phyloP scores from a whole-genome alignment of 805 yeast genomes.

The Suhomyces tanzawaensis region DNA sequence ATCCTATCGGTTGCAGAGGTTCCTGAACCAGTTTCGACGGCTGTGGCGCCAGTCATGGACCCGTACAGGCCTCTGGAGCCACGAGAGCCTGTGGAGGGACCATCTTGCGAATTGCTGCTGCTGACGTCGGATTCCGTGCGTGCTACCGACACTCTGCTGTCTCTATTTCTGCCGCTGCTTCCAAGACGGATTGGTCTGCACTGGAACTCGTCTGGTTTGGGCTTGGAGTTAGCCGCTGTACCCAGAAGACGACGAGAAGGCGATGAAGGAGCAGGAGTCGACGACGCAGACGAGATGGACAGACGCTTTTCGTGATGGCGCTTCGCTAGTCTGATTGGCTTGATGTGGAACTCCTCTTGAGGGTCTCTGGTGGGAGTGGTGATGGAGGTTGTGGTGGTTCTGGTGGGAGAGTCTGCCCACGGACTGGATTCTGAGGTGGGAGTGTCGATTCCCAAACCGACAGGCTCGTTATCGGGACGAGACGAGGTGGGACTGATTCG shows the following conservation, averaged over 20 bases:
- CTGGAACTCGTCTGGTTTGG: slow-evolving; percentile 29
- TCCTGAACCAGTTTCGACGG: not conserved
- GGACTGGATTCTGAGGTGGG: slow-evolving; percentile 6
- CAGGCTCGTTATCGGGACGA: not conserved
- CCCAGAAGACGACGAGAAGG: slow-evolving; percentile 5
- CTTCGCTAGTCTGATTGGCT: slow-evolving; percentile 30
- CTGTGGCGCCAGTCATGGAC: not conserved
- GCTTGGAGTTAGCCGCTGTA: slow-evolving; percentile 2
- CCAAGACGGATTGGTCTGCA: slow-evolving; percentile 37
- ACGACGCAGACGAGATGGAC: slow-evolving; percentile 6
- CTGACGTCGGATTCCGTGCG: slow-evolving; percentile 3
- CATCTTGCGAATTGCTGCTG: slow-evolving; percentile 5
- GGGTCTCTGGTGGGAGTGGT: slow-evolving; percentile 5
- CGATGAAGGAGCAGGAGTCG: slow-evolving; percentile 5
- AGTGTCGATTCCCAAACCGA: slow-evolving; percentile 7
- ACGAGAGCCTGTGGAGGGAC: not conserved
- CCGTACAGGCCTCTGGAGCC: not conserved
- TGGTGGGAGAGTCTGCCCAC: slow-evolving; percentile 3
- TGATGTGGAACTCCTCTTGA: slow-evolving; percentile 12
- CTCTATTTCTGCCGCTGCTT: slow-evolving; percentile 8
- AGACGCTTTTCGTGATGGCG: slow-evolving; percentile 16
- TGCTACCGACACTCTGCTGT: slow-evolving; percentile 4
- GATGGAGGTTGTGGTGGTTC: not conserved
- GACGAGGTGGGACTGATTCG: not conserved
- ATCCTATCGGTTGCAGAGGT: slow-evolving; percentile 11